Evolutionary conservation across 371 early-diverging fungal genomes (phyloP), one percentile per base, ranked within the genome.

Genomic region (Saksenaea vasiformis): DNA sequence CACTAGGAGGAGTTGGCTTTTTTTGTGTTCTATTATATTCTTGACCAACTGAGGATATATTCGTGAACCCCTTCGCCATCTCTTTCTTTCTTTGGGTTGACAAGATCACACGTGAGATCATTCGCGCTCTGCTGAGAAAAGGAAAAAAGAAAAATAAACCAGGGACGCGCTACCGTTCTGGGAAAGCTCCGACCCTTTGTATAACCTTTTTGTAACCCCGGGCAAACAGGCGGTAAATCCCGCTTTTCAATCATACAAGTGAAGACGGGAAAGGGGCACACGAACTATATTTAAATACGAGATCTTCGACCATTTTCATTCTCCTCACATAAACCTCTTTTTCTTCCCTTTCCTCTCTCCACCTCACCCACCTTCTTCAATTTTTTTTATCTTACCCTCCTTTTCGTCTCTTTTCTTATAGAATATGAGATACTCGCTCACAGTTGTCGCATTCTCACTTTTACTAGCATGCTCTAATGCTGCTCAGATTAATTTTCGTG

Each of bases 401-500:
- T 61, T 62, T 41, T 37, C 58, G 47, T 57, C 19, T 35, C 14
- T 38, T 17, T 62, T 24, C 58, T 19, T 51, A 38, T 56, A 22
- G 14, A 61, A 10, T 53, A 74, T 75, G 75, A 75, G 65, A 60
- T 62, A 34, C 1, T 63, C 72, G 28, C 67, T 71, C 59, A 31
- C 67, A 22, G 54, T 66, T 39, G 54, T 71, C 22, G 67, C 72
- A 17, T 10, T 71, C 28, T 44, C 69, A 28, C 27, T 61, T 27
- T 35, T 75, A 27, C 34, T 67, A 13, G 66, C 67, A 44, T 64
- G 64, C 15, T 51, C 53, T n/a, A 44, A 61, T 34, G 77, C 77
- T 37, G 79, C 77, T 17, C 59, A 70, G 35, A 69, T 78, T 27
- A 73, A 69, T 24, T 85, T 85, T 61, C 74, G 74, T 41, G 80